Conservation (phyloP, 805 yeast species). For the Hagleromyces aurorensis region DNA sequence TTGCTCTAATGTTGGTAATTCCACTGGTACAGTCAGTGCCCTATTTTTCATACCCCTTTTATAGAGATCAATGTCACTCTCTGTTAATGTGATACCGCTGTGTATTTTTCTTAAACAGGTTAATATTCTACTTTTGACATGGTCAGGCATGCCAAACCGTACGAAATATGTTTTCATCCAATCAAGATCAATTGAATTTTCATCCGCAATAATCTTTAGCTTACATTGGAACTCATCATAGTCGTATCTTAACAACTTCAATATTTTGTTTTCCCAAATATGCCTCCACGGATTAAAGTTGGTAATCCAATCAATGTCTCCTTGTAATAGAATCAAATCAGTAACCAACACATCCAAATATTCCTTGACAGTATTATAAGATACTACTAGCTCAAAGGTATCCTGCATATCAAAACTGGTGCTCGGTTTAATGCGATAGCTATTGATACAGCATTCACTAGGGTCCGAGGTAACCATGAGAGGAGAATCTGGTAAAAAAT, state of each 20-base stretch:
- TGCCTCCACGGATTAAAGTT: constrained; percentile 19
- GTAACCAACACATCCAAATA: constrained; percentile 23
- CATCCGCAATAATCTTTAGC: constrained; percentile 7
- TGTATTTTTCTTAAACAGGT: constrained; percentile 13
- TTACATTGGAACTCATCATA: constrained; percentile 14
- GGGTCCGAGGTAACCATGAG: constrained; percentile 14
- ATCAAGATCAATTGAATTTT: constrained; percentile 3
- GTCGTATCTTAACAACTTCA: constrained; percentile 19
- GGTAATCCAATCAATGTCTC: constrained; percentile 20
- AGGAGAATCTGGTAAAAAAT: constrained; percentile 14
- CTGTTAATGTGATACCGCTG: constrained; percentile 15
- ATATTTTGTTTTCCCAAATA: constrained; percentile 20
- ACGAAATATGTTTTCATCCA: constrained; percentile 1
- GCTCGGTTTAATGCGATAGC: constrained; percentile 17
- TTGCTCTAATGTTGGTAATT: constrained; percentile 20
- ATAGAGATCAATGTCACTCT: constrained; percentile 20
- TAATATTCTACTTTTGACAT: constrained; percentile 14
- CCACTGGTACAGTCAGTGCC: constrained; percentile 22
- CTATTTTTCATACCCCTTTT: constrained; percentile 15
- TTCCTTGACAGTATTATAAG: constrained; percentile 22
- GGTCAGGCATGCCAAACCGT: constrained; percentile 6
- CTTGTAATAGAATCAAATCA: constrained; percentile 21
- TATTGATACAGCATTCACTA: constrained; percentile 21
- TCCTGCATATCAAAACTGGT: constrained; percentile 15
- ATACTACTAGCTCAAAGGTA: constrained; percentile 16